Evolutionary conservation across 1,284 basidiomycete genomes (phyloP), one percentile per base, ranked within the genome.

Genomic region (Cutaneotrichosporon cavernicola): DNA sequence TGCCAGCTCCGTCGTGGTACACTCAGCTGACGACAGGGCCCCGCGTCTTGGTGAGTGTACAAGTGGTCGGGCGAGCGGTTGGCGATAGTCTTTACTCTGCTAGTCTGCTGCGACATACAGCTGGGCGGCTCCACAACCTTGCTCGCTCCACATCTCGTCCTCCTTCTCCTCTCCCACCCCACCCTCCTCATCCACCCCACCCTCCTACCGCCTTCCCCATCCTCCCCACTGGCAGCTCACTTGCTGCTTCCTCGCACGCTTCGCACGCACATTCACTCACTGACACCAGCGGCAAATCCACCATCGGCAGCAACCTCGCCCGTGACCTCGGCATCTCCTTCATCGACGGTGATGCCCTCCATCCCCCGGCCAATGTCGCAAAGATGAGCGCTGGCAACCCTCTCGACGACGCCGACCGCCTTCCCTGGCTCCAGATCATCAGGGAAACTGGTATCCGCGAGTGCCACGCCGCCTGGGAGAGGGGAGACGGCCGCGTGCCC

Each of bases 341-440:
- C 81, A 83, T 93, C 66, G 95, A 97, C 74, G 95, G 90, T 46
- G 95, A 97, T 77, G 88, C 90, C 66, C 84, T 97, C 43, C 95
- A 97, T 76, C 90, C 94, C 0, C 73, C 83, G 14, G 77, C 84
- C 7, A 97, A 97, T 78, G 86, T 97, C 53, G 88, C 85, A 36
- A 97, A 97, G 84, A 97, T 97, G 94, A 84, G 88, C 1, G 73
- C 80, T 0, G 92, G 92, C 0, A 82, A 83, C n/a, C 89, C 93
- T 0, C 82, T 98, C 64, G 88, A 83, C 1, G 94, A 97, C 74
- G 84, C 81, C 5, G 92, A 97, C 76, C 87, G 94, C 22, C 84
- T 87, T 65, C 93, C 94, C 0, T 97, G 95, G 94, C 84, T 98
- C 8, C 84, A 84, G 59, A 77, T 84, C 46, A 89, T 97, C 62